phyloP scores from a whole-genome alignment of 495 filamentous ascomycete species.

The Podospora sp. region DNA sequence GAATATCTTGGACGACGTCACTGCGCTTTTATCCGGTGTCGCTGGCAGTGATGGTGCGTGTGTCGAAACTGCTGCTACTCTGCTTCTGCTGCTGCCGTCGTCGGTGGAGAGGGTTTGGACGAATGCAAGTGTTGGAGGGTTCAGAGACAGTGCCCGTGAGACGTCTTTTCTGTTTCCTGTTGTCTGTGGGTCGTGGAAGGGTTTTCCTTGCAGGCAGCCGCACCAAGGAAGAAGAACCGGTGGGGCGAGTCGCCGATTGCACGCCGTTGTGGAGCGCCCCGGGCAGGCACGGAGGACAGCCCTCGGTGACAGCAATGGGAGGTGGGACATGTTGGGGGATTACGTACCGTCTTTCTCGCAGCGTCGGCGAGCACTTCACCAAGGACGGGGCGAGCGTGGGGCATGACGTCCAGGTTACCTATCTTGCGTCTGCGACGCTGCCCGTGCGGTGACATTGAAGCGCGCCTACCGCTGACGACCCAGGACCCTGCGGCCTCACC shows the following conservation, averaged over 20 bases:
- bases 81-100: neutral
- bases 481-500: no score
- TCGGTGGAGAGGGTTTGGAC: neutral
- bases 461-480: neutral
- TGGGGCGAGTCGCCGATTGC: neutral
- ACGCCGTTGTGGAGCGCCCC: neutral
- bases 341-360: neutral
- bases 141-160: neutral
- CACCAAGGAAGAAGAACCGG: neutral
- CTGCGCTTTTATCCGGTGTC: neutral
- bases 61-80: neutral
- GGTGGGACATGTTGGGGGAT: constrained; percentile 2
- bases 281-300: neutral
- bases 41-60: neutral
- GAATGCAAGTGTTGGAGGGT: neutral
- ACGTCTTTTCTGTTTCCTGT: neutral
- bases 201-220: neutral
- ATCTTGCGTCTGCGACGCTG: neutral
- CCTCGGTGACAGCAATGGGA: neutral
- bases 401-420: neutral
- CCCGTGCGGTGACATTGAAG: neutral
- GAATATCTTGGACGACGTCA: neutral
- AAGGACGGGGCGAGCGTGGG: neutral
- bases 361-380: neutral
- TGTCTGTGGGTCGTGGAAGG: neutral